These are phyloP conservation scores for Lachnellula suecica DNA, from an alignment of 2,329 filamentous ascomycete species.

Conservation along the genomic window DNA sequence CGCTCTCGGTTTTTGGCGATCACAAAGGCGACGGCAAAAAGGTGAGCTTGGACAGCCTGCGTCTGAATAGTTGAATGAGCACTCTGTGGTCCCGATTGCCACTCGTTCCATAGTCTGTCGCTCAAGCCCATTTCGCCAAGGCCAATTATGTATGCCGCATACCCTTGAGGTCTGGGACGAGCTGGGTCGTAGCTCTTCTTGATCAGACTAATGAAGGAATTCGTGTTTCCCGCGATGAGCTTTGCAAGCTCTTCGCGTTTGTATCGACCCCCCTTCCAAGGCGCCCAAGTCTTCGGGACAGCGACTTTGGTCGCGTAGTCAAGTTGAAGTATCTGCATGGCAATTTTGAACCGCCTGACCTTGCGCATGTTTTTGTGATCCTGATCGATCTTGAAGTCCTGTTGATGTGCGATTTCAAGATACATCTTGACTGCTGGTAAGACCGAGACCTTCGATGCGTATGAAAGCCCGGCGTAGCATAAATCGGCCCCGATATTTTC, in stretches of 20 bases:
- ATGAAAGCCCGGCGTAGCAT: conserved; percentile 17
- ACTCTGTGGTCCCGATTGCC: background rate
- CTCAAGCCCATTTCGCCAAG: conserved; percentile 15
- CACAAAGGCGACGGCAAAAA: conserved; percentile 21
- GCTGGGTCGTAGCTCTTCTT: too few species aligned
- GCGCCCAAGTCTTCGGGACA: background rate
- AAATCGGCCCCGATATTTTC: conserved; percentile 8
- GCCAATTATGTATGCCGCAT: conserved; percentile 14
- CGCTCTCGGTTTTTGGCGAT: conserved; percentile 13
- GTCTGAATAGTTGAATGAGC: background rate
- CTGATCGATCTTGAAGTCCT: conserved; percentile 2
- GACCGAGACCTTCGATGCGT: conserved; percentile 11
- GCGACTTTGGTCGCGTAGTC: background rate
- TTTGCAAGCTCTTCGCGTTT: conserved; percentile 5
- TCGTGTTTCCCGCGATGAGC: conserved; percentile 20
- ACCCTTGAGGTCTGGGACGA: background rate
- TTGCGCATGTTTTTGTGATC: too few species aligned
- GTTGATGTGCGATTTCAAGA: conserved; percentile 6
- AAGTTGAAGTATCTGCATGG: background rate
- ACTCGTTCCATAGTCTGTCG: conserved; percentile 16
- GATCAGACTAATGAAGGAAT: too few species aligned
- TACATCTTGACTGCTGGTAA: conserved; percentile 18
- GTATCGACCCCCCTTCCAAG: background rate
- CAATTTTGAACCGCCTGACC: background rate
- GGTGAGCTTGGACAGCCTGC: conserved; percentile 2